A percentile compares a stretch with the other conserved stretches of the same genome.
Conservation (phyloP, 169 alveolate species). For the Babesia divergens region DNA sequence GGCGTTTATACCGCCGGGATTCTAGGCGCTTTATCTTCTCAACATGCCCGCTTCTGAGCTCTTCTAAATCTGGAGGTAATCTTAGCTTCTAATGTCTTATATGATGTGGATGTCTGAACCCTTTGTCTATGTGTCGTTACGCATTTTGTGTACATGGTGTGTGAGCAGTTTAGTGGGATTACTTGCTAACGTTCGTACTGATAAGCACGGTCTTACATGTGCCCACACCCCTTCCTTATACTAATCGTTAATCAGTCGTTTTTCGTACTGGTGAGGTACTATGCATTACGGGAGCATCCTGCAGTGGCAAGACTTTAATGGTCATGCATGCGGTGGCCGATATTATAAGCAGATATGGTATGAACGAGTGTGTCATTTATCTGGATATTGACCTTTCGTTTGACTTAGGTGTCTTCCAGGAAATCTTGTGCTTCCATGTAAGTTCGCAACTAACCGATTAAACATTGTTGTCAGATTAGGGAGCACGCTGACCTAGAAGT, state of each 20-base stretch:
- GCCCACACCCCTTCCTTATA: neutral
- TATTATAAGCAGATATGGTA: conserved; percentile 11
- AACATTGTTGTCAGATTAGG: neutral
- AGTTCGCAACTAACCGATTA: neutral
- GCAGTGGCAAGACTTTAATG: conserved; percentile 14
- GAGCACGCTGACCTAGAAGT: neutral
- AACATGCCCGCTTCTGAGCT: conserved; percentile 1
- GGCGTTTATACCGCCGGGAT: conserved; percentile 4
- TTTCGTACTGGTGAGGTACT: neutral
- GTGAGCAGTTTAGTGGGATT: too few relatives aligned
- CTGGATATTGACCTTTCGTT: conserved; percentile 32
- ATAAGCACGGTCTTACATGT: too few relatives aligned
- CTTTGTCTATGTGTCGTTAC: too few relatives aligned
- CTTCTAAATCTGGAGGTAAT: neutral
- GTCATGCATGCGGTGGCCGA: conserved; percentile 26
- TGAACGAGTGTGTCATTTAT: conserved; percentile 7
- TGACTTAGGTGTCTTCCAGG: neutral
- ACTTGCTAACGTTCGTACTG: too few relatives aligned
- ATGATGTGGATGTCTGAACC: too few relatives aligned
- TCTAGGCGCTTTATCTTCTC: conserved; percentile 9
- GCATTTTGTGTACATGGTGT: too few relatives aligned
- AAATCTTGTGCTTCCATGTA: neutral
- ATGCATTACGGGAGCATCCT: conserved; percentile 19
- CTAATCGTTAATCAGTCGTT: neutral
- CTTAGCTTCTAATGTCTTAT: too few relatives aligned